Evolutionary conservation across 2,329 filamentous ascomycete genomes (phyloP), one percentile per base, ranked within the genome.

Genomic region (Dactylellina sp.): DNA sequence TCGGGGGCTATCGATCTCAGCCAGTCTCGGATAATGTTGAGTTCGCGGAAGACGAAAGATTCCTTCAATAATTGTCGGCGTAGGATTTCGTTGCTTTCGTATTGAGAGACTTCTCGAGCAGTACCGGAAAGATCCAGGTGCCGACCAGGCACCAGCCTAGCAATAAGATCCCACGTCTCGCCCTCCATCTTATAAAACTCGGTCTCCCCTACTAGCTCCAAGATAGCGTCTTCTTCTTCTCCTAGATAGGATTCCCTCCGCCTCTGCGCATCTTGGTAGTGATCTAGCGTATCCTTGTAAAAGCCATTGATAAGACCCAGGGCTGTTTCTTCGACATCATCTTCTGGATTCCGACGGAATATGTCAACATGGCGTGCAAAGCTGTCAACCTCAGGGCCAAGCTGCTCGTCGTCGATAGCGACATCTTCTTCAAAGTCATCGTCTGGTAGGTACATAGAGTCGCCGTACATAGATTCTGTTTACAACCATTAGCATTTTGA

Each of bases 101-200:
- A 77, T 76, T 77, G 80, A 62, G 76, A 79, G 71, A 77, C 71
- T 65, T 64, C 78, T 11, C 61, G 47, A 14, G 55, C 12, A 4
- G 49, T 32, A 22, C 24, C 53, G 62, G 75, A 78, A 25, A 81
- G 79, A 76, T 80, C 80, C 76, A 80, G 77, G 62, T 83, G 81
- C 3, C 71, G 40, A 20, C 92, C 81, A 9, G 89, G 88, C 57
- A 97, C 85, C 74, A 96, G 84, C 40, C 91, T 86, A 53, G 88
- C 86, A 70, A 98, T 83, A 25, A 98, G 84, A 79, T 96, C 89
- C 95, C 95, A 99, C 0, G 93, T 95, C 78, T 96, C 92, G 42
- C 89, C 88, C 81, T 99, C 95, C 76, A 90, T 86, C 81, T 96
- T 89, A 85, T 92, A 90, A 64, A 87, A 86, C 79, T 86, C 84